phyloP scores from a whole-genome alignment of 2,329 filamentous ascomycete genomes.

The Akanthomyces dipterigenus region DNA sequence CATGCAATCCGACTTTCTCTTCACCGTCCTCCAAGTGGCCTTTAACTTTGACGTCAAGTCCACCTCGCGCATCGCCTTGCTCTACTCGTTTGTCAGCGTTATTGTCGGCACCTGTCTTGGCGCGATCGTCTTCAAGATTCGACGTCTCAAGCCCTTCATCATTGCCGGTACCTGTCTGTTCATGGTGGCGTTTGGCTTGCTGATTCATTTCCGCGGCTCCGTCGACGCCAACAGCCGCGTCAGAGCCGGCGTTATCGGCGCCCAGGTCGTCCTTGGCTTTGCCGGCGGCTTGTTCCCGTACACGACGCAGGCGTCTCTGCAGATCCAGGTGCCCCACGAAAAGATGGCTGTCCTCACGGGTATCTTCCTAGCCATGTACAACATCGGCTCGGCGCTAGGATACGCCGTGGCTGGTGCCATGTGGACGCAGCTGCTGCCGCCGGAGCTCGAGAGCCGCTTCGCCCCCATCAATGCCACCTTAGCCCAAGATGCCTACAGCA shows the following conservation, averaged over 20 bases:
- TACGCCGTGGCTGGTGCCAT: constrained; percentile 55
- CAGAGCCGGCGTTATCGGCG: constrained; percentile 53
- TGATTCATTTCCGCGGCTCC: constrained; percentile 57
- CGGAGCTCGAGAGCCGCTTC: constrained; percentile 44
- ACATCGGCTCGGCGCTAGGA: constrained; percentile 54
- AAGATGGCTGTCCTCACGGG: constrained; percentile 58
- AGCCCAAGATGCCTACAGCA: constrained; percentile 24
- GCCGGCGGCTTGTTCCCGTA: constrained; percentile 57
- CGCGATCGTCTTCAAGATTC: constrained; percentile 48
- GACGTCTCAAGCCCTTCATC: constrained; percentile 58
- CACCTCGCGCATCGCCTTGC: constrained; percentile 52
- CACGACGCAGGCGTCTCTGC: constrained; percentile 39
- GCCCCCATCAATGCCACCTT: constrained; percentile 27
- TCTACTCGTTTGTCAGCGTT: constrained; percentile 53
- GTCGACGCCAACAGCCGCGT: constrained; percentile 28
- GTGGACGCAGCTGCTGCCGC: constrained; percentile 52
- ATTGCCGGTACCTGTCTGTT: constrained; percentile 53
- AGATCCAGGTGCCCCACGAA: constrained; percentile 37
- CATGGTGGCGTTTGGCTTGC: constrained; percentile 57
- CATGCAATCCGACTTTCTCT: constrained; percentile 58
- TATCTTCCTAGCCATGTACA: constrained; percentile 56
- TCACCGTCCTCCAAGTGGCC: constrained; percentile 53
- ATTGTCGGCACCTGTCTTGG: constrained; percentile 51
- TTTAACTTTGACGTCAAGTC: constrained; percentile 51
- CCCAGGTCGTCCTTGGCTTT: constrained; percentile 55